Conservation (phyloP, 2,329 filamentous ascomycete genomes). For the Neoarthrinium moseri region DNA sequence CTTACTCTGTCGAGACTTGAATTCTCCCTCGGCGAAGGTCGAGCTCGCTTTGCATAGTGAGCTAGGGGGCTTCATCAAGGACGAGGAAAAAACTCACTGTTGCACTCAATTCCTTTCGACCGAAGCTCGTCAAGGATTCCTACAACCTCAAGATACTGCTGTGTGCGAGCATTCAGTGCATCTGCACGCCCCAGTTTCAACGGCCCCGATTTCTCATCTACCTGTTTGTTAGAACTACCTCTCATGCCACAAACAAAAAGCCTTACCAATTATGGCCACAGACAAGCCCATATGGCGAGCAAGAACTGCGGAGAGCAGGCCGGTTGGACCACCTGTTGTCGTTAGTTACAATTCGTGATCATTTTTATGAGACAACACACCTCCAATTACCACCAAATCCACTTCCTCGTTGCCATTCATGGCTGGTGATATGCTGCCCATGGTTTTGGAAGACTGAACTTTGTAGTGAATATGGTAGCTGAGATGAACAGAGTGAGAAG, state of each 20-base stretch:
- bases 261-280: constrained; percentile 36
- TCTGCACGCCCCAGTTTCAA: constrained; percentile 44
- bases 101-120: constrained; percentile 43
- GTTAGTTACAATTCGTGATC: neutral
- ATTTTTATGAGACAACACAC: constrained; percentile 16
- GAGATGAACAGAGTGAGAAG: neutral
- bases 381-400: constrained; percentile 37
- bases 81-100: no score
- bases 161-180: constrained; percentile 46
- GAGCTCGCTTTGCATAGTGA: constrained; percentile 37
- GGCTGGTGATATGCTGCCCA: constrained; percentile 1
- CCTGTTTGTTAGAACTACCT: neutral
- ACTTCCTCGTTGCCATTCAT: constrained; percentile 13
- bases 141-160: constrained; percentile 45
- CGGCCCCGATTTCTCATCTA: constrained; percentile 37
- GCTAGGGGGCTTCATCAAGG: neutral
- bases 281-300: constrained; percentile 39
- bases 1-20: constrained; percentile 44
- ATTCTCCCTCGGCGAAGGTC: constrained; percentile 43
- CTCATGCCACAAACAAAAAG: neutral
- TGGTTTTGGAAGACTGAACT: neutral
- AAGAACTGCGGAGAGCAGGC: constrained; percentile 42
- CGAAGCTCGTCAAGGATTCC: constrained; percentile 41
- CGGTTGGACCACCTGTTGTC: constrained; percentile 40
- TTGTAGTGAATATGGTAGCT: neutral